Percentiles rank a stretch among this genome's conserved stretches.
These are phyloP conservation scores for Malassezia obtusa DNA, from an alignment of 1,284 basidiomycete genomes.

Conservation along the genomic window DNA sequence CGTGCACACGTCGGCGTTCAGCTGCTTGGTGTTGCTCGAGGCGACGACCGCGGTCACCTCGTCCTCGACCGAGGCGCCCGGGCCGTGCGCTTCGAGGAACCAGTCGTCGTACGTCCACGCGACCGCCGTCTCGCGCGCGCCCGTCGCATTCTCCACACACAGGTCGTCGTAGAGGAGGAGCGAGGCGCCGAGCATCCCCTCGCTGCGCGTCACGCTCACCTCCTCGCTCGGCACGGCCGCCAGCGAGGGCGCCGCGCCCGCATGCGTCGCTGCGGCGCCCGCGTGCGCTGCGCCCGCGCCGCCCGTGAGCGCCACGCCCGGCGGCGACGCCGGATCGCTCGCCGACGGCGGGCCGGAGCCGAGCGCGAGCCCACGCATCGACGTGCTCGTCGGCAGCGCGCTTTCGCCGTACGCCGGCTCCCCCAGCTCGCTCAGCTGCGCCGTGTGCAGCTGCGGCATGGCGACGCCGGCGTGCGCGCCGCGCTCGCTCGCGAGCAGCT, in stretches of 20 bases:
- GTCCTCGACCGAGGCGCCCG: neutral
- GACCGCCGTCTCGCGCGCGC: neutral
- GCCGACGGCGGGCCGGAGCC: neutral
- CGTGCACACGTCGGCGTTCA: neutral
- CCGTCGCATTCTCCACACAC: neutral
- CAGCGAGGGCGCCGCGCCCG: too few species aligned
- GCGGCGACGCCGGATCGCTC: too few species aligned
- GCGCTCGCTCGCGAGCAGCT: neutral
- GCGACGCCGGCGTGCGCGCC: neutral
- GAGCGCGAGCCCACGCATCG: neutral
- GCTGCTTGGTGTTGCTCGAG: neutral
- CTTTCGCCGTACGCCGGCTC: neutral
- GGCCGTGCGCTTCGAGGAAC: neutral
- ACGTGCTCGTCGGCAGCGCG: neutral
- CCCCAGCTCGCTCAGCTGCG: neutral
- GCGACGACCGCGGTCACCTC: constrained; percentile 4
- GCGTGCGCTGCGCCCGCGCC: too few species aligned
- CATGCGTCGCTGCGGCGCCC: too few species aligned
- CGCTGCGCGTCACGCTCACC: neutral
- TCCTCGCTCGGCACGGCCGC: too few species aligned
- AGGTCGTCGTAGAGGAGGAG: constrained; percentile 8
- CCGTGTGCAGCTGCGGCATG: neutral
- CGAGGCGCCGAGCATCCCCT: constrained; percentile 9
- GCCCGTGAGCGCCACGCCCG: too few species aligned
- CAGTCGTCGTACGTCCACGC: constrained; percentile 16